Evolutionary conservation across 345 rosid species (phyloP), one percentile per base, ranked within the genome.

Genomic region (Aquilaria yunnanensis): DNA sequence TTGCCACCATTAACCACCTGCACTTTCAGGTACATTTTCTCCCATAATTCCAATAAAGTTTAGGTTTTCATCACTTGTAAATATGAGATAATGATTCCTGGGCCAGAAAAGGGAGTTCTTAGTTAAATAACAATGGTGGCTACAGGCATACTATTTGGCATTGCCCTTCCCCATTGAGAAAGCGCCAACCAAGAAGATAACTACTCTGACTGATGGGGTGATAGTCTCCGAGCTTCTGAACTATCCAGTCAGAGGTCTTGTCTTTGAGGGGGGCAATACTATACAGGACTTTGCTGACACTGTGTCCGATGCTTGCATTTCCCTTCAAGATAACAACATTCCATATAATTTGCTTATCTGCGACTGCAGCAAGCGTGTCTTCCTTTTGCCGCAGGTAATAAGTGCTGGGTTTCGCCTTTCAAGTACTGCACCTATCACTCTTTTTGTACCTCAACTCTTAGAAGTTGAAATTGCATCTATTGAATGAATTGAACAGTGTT

Each of bases 1-100:
- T 94, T 82, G 99, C 96, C 32, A 94, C 99, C 63, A 84, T 90
- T 76, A 94, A 94, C 69, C 99, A 94, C 71, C 99, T 94, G 66
- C 99, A 94, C 81, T 94, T 94, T 72, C 97, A 94, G 99, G 99
- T 94, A 56, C 54, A 7, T 64, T 33, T 30, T 60, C 12, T 0
- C 13, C 3, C 45, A 46, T 3, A 33, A 2, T n/a, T n/a, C 23
- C 14, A 14, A 14, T 30, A 9, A 37, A 37, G 8, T 37, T 37
- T 37, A 37, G 43, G 7, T 37, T 9, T 37, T 9, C 8, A 23
- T 23, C 23, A 23, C 23, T 23, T 23, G 23, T 23, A 23, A 23
- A 23, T 23, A 23, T 23, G 23, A 37, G 43, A 37, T 37, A 0
- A 37, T 37, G 43, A 37, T 5, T 0, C 43, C 43, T 37, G 43